Evolutionary conservation across 768 basidiomycete species (phyloP).

Genomic region (Lentinula aciculospora): DNA sequence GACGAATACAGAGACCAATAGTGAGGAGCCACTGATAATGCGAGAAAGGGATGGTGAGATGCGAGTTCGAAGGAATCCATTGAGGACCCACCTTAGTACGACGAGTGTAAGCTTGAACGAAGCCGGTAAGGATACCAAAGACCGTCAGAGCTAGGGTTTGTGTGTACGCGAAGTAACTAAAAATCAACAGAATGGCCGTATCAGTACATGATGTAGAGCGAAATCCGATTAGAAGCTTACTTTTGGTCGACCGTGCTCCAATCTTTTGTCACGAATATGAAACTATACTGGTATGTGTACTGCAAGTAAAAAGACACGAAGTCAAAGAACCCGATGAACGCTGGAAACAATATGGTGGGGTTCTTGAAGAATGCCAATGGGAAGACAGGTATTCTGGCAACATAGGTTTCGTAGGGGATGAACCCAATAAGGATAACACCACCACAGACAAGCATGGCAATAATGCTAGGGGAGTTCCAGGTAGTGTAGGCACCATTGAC

Average conservation of each 20-base stretch:
- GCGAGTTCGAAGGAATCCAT: background rate
- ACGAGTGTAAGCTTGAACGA: conserved; percentile 28
- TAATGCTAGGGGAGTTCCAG: conserved; percentile 22
- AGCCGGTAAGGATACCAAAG: conserved; percentile 42
- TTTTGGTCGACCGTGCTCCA: conserved; percentile 14
- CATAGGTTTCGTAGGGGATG: conserved; percentile 25
- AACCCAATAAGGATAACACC: conserved; percentile 20
- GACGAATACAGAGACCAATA: conserved; percentile 37
- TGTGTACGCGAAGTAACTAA: conserved; percentile 39
- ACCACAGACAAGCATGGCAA: conserved; percentile 27
- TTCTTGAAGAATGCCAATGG: conserved; percentile 40
- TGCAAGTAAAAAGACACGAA: conserved; percentile 45
- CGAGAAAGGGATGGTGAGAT: background rate
- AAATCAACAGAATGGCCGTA: conserved; percentile 12
- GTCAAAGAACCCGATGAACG: conserved; percentile 44
- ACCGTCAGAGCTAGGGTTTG: conserved; percentile 39
- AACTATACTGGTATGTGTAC: conserved; percentile 52
- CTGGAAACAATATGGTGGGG: conserved; percentile 37
- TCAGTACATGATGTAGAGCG: background rate
- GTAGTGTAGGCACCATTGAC: conserved; percentile 8
- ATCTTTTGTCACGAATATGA: conserved; percentile 25
- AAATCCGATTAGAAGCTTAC: conserved; percentile 23
- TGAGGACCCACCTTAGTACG: conserved; percentile 34
- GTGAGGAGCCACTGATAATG: conserved; percentile 27
- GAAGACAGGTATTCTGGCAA: conserved; percentile 38